Base-by-base conservation (phyloP, 2,329 filamentous ascomycete genomes). In the Fusarium sp. region DNA sequence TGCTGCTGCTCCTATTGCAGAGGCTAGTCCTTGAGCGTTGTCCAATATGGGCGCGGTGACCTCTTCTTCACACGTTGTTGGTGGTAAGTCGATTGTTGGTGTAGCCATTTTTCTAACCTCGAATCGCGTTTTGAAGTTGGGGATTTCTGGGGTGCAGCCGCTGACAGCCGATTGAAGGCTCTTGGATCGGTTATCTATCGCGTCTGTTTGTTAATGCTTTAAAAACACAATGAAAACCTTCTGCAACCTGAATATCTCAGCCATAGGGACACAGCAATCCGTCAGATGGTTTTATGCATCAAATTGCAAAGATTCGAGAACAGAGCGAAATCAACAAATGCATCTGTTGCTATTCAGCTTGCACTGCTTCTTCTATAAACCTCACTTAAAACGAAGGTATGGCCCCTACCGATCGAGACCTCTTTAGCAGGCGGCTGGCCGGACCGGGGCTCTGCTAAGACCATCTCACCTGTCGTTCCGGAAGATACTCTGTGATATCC, bases 61-160 rank as follows among this genome's bases (percentile, higher is more conserved):
- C 38, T 78, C 76, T 46, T 79, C 77, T 47, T 78, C 77, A 35
- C 76, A 69, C 33, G 71, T 68, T 42, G 76, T 66, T 33, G 77
- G 71, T 32, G 72, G 72, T 40, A 77, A 46, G 59, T 77, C 77
- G 60, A 79, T 68, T 60, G 77, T 76, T 28, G 77, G 68, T 52
- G 77, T 75, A 46, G 76, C 77, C 77, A 79, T 68, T 15, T 61
- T 49, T 33, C n/a, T 40, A 21, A 21, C 25, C 38, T 57, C 44
- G 33, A 38, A n/a, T 38, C 50, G 50, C 47, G 46, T 59, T 32
- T n/a, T n/a, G 35, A 44, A 28, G 40, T 56, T 58, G 58, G 25
- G 37, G 33, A 25, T 30, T 28, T 71, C 57, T 25, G 50, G 28
- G 21, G 32, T 69, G 40, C 25, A 70, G 42, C 33, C 50, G 23